Evolutionary conservation across 176 grass and related monocot genomes (phyloP).

Genomic region (Musa troglodytarum): DNA sequence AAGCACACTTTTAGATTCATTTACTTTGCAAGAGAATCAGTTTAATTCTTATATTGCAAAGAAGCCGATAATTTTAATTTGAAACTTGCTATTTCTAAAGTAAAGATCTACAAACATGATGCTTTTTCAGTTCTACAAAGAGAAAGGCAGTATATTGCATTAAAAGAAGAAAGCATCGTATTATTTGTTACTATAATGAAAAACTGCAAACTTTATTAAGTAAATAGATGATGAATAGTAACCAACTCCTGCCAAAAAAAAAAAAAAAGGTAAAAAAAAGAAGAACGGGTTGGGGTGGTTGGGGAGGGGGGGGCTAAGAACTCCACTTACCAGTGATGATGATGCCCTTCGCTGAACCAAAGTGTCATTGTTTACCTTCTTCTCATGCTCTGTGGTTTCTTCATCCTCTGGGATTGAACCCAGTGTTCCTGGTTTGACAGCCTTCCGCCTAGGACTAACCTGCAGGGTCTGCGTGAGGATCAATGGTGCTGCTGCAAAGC

Average conservation of each 20-base stretch:
- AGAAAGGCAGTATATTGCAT: background rate
- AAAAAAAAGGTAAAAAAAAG: background rate
- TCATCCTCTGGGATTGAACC: conserved; percentile 53
- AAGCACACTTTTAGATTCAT: too few species aligned
- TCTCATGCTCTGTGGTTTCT: conserved; percentile 12
- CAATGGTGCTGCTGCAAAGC: conserved; percentile 43
- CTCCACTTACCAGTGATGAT: conserved; percentile 12
- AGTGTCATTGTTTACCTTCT: background rate
- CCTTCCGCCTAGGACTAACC: conserved; percentile 37
- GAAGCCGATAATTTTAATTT: background rate
- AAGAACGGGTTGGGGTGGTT: too few species aligned
- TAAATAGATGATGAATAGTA: background rate
- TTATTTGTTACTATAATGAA: background rate
- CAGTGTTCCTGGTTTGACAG: conserved; percentile 26
- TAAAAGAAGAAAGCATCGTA: background rate
- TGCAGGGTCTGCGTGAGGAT: conserved; percentile 66
- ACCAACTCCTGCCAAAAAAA: background rate
- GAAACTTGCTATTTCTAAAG: background rate
- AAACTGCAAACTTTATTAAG: too few species aligned
- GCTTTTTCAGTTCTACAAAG: background rate
- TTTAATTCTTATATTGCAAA: background rate
- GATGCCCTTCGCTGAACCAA: conserved; percentile 18
- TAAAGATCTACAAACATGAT: background rate
- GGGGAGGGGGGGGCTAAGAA: background rate
- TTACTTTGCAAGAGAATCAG: too few species aligned